Evolutionary conservation across 139 green algal species (phyloP), one percentile per base, ranked within the genome.

Genomic region (Deuterostichococcus epilithicus): DNA sequence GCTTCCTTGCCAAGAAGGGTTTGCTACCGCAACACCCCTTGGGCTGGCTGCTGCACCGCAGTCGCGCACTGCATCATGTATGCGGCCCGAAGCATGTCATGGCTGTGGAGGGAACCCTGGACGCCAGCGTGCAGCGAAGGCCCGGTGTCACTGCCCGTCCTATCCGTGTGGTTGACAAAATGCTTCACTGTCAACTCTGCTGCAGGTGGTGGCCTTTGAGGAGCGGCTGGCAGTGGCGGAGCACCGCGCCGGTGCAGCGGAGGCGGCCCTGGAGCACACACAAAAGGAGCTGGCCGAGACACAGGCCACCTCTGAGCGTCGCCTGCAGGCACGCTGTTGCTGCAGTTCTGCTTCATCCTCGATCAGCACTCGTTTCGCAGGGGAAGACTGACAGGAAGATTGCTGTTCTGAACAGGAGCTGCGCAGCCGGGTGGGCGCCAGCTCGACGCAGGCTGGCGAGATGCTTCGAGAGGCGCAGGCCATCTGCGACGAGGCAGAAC

Each of bases 401-500:
- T 34, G 37, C 74, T 1, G 30, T 69, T 8, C 67, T 28, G 1
- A 76, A 44, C 72, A 82, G 78, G 78, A 82, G 66, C 45, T 82
- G 71, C 70, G 78, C 23, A 47, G 10, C 28, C 76, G 60, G 75
- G 71, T 68, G 72, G 38, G 26, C 30, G 28, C 68, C 32, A 71
- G 28, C 35, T 47, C 65, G 45, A 44, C 28, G 1, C 65, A 72
- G 72, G 73, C 78, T 23, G 76, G 76, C 13, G 81, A 82, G 42
- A 79, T 80, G 58, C 70, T 89, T 28, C 68, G 69, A 66, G 72
- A 78, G 22, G 85, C 84, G 34, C 77, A 84, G 36, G 87, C 86
- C 1, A 82, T 91, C 30, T 84, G 81, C 63, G 25, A 79, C 34
- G 68, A 84, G 73, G 59, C 81, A 10, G 87, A 91, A 78, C 79